Evolutionary conservation across 1,284 basidiomycete species (phyloP), one percentile per base, ranked within the genome.

Genomic region (Fistulina hepatica): DNA sequence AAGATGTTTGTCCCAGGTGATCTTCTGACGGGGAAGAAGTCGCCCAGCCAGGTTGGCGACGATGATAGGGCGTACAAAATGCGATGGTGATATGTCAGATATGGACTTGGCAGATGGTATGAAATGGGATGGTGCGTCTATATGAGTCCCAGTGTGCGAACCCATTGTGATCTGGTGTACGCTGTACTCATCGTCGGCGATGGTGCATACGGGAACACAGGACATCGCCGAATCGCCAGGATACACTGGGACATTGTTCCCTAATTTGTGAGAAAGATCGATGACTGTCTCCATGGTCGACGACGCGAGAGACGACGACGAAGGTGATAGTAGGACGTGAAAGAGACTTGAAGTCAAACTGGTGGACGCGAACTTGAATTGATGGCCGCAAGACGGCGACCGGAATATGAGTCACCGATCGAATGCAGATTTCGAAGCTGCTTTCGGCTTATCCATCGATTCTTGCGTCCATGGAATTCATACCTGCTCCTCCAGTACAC

Each of bases 381-480:
- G n/a, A n/a, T n/a, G n/a, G n/a, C n/a, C n/a, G n/a, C n/a, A n/a
- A n/a, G n/a, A n/a, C n/a, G n/a, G n/a, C n/a, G n/a, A n/a, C n/a
- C n/a, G n/a, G n/a, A n/a, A n/a, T n/a, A n/a, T n/a, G n/a, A n/a
- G n/a, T n/a, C n/a, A n/a, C n/a, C n/a, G n/a, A n/a, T n/a, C n/a
- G n/a, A n/a, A n/a, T n/a, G n/a, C n/a, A n/a, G n/a, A n/a, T n/a
- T n/a, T n/a, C n/a, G n/a, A n/a, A n/a, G n/a, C n/a, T n/a, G n/a
- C n/a, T n/a, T n/a, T n/a, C n/a, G n/a, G n/a, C n/a, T n/a, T n/a
- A n/a, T n/a, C n/a, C n/a, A n/a, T n/a, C n/a, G n/a, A n/a, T n/a
- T n/a, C n/a, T n/a, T n/a, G n/a, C n/a, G n/a, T n/a, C n/a, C n/a
- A 88, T 88, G 83, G 81, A 88, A 52, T 85, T 82, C 51, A 63